Percentiles rank a stretch among this genome's conserved stretches.
phyloP scores from a whole-genome alignment of 2,329 filamentous ascomycete genomes.

The Calonectria ilicicola region DNA sequence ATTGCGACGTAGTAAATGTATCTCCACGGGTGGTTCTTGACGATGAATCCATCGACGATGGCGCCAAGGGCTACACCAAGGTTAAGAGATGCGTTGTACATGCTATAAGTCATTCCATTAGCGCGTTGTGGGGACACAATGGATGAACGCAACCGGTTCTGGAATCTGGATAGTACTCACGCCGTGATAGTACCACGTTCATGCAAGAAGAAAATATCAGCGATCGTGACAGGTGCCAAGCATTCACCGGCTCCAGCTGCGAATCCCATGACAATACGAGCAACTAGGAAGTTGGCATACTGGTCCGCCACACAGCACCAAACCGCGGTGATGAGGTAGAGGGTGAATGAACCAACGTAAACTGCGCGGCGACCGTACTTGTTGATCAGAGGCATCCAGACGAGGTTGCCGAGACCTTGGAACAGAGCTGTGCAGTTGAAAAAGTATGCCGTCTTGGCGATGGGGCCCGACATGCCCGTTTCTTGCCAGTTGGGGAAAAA shows the following conservation, averaged over 20 bases:
- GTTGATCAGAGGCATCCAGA: constrained; percentile 31
- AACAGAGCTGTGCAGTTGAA: constrained; percentile 28
- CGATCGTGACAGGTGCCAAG: constrained; percentile 59
- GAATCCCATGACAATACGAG: constrained; percentile 28
- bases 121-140: background rate
- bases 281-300: constrained; percentile 27
- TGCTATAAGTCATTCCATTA: background rate
- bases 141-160: background rate
- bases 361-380: constrained; percentile 30
- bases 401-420: constrained; percentile 27
- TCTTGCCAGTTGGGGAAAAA: constrained; percentile 23
- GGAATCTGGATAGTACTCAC: constrained; percentile 40
- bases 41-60: constrained; percentile 58
- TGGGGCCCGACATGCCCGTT: constrained; percentile 21
- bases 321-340: constrained; percentile 26
- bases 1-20: constrained; percentile 62
- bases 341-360: constrained; percentile 23
- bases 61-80: constrained; percentile 54
- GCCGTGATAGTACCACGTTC: constrained; percentile 63
- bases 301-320: constrained; percentile 25
- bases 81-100: constrained; percentile 54
- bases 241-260: constrained; percentile 30
- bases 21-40: constrained; percentile 58
- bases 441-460: constrained; percentile 32
- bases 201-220: constrained; percentile 67